A percentile compares a stretch with the other conserved stretches of the same genome.
phyloP scores from a whole-genome alignment of 345 rosid genomes.

The Populus davidiana region DNA sequence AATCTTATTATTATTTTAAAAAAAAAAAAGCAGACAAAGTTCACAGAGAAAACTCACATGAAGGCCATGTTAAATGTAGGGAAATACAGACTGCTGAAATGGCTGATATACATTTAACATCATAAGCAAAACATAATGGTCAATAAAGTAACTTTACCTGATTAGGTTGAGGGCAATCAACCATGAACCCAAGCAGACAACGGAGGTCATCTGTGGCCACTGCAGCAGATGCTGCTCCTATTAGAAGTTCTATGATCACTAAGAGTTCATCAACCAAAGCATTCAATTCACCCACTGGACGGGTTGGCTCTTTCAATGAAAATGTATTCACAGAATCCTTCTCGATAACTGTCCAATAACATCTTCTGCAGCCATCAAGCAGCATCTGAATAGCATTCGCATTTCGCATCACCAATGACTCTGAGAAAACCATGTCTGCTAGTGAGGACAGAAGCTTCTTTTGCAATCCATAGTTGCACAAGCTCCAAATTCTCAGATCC shows the following conservation, averaged over 20 bases:
- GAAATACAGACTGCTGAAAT: neutral
- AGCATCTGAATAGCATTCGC: conserved; percentile 98
- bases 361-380: conserved; percentile 98
- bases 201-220: conserved; percentile 73
- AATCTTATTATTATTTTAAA: neutral
- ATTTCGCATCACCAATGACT: conserved; percentile 82
- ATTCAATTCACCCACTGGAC: conserved; percentile 90
- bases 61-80: neutral
- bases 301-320: conserved; percentile 52
- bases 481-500: conserved; percentile 93
- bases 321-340: conserved; percentile 71
- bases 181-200: conserved; percentile 84
- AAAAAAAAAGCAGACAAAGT: neutral
- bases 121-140: neutral
- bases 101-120: neutral
- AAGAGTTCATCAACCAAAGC: conserved; percentile 98
- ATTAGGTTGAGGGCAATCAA: conserved; percentile 96
- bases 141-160: conserved; percentile 45
- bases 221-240: conserved; percentile 83
- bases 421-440: conserved; percentile 99
- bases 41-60: neutral
- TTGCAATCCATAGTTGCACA: conserved; percentile 95
- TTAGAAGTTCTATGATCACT: conserved; percentile 92
- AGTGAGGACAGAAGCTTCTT: conserved; percentile 92
- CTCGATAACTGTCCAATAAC: conserved; percentile 89